phyloP scores from a whole-genome alignment of 495 filamentous ascomycete genomes.

The Daldinia loculata region DNA sequence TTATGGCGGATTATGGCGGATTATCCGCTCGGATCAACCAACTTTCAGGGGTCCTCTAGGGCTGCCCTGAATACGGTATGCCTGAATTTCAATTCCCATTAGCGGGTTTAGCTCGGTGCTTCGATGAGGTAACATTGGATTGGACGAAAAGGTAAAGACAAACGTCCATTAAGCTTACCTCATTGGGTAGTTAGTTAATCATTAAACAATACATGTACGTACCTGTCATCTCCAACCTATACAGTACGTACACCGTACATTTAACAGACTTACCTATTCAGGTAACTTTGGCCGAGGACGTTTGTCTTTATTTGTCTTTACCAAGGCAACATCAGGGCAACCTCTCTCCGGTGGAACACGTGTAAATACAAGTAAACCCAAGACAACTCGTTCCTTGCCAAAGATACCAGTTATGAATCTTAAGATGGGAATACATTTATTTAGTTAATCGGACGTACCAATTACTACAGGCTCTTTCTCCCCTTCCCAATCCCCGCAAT shows the following conservation, averaged over 20 bases:
- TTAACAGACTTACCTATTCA: too few species aligned
- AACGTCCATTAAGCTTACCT: background rate
- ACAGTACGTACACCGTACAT: too few species aligned
- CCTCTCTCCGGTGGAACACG: background rate
- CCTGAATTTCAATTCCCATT: background rate
- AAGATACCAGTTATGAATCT: too few species aligned
- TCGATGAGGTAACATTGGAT: background rate
- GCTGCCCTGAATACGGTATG: background rate
- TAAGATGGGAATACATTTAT: too few species aligned
- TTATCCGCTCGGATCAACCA: conserved; percentile 13
- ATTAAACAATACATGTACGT: background rate
- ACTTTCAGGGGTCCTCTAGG: conserved; percentile 9
- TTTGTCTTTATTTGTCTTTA: background rate
- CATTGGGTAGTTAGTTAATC: background rate
- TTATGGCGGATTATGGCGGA: conserved; percentile 23
- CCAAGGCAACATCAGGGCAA: background rate
- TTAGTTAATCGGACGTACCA: background rate
- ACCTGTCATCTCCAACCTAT: background rate
- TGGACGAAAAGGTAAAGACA: background rate
- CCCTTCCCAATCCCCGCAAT: background rate
- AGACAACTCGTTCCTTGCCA: background rate
- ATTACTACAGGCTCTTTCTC: background rate
- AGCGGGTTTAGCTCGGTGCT: background rate
- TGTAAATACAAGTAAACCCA: background rate
- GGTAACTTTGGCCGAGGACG: too few species aligned